Conservation (phyloP, 2,329 filamentous ascomycete species). For the Apiospora sp. region DNA sequence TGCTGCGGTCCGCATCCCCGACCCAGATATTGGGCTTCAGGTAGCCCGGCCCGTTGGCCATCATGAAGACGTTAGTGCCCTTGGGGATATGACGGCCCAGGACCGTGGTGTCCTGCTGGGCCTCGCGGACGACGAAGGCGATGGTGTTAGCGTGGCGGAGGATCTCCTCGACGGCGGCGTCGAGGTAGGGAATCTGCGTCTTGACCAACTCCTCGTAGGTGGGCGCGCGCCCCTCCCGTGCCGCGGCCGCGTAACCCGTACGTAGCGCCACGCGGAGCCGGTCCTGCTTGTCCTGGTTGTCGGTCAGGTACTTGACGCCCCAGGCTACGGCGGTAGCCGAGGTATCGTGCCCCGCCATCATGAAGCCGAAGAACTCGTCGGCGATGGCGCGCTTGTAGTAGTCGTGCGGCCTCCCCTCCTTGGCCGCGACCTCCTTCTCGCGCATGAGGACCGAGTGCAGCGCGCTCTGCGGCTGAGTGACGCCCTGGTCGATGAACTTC, state of each 20-base stretch:
- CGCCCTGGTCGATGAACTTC: slow-evolving; percentile 32
- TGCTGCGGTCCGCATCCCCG: slow-evolving; percentile 28
- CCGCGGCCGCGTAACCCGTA: slow-evolving; percentile 30
- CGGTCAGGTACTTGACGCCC: slow-evolving; percentile 41
- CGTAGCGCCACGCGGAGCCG: slow-evolving; percentile 38
- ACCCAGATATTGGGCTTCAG: slow-evolving; percentile 28
- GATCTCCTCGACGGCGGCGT: slow-evolving; percentile 44
- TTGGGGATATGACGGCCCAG: slow-evolving; percentile 40
- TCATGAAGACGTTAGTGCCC: slow-evolving; percentile 36
- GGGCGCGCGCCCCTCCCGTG: slow-evolving; percentile 33
- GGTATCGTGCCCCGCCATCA: slow-evolving; percentile 45
- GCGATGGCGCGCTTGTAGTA: slow-evolving; percentile 36
- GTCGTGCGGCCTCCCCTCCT: slow-evolving; percentile 37
- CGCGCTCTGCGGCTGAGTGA: slow-evolving; percentile 38
- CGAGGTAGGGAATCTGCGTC: slow-evolving; percentile 40
- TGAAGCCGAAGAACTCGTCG: slow-evolving; percentile 43
- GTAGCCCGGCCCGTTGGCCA: slow-evolving; percentile 33
- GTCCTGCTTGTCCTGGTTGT: slow-evolving; percentile 37
- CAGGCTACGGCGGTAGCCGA: slow-evolving; percentile 40
- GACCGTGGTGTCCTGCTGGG: slow-evolving; percentile 38
- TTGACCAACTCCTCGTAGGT: slow-evolving; percentile 36
- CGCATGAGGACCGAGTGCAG: slow-evolving; percentile 44
- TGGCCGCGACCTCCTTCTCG: slow-evolving; percentile 40
- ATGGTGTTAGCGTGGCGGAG: slow-evolving; percentile 38
- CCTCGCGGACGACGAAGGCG: slow-evolving; percentile 35